These are phyloP conservation scores for Gossypium ekmanianum DNA, from an alignment of 345 rosid genomes.

Conservation along the genomic window DNA sequence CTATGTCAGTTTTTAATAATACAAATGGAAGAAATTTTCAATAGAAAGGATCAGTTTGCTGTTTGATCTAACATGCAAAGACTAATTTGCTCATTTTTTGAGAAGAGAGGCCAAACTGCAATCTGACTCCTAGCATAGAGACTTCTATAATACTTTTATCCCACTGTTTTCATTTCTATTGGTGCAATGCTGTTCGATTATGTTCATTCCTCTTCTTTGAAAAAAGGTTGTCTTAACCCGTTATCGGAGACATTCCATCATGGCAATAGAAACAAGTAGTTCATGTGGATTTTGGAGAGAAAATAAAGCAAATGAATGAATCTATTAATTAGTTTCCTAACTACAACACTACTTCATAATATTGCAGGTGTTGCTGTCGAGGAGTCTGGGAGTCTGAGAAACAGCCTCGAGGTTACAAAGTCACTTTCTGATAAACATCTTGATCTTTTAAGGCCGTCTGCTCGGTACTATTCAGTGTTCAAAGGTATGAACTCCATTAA, in stretches of 20 bases:
- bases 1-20: too few relatives aligned
- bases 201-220: not conserved
- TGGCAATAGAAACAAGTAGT: not conserved
- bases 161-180: not conserved
- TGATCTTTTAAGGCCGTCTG: slow-evolving; percentile 72
- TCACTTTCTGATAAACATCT: slow-evolving; percentile 53
- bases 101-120: too few relatives aligned
- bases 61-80: too few relatives aligned
- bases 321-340: not conserved
- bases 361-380: slow-evolving; percentile 36
- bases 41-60: too few relatives aligned
- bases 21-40: too few relatives aligned
- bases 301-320: not conserved
- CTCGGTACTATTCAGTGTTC: slow-evolving; percentile 41
- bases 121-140: too few relatives aligned
- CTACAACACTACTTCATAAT: slow-evolving; percentile 15
- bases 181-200: not conserved
- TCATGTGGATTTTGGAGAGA: not conserved
- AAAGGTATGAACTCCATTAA: slow-evolving; percentile 42
- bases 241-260: not conserved
- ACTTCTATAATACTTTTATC: too few relatives aligned
- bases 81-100: too few relatives aligned
- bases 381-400: slow-evolving; percentile 36
- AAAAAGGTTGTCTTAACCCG: not conserved
- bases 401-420: slow-evolving; percentile 50